These are phyloP conservation scores for Drosera spatulata DNA, from an alignment of 179 eudicot genomes.

Conservation along the genomic window DNA sequence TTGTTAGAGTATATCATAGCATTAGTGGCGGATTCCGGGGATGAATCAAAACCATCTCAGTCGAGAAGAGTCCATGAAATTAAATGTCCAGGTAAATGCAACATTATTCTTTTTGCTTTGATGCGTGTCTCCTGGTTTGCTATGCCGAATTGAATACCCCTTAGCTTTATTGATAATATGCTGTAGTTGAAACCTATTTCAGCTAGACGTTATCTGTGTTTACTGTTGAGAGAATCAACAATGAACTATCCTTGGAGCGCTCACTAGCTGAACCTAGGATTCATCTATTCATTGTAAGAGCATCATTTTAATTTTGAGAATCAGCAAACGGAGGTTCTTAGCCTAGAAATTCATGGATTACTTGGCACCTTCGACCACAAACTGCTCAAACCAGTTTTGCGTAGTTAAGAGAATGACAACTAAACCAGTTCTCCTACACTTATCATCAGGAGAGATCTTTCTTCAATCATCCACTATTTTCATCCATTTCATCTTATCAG, in stretches of 20 bases:
- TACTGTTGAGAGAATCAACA: background rate
- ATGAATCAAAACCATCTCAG: constrained; percentile 43
- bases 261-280: background rate
- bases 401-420: too few species aligned
- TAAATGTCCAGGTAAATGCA: constrained; percentile 66
- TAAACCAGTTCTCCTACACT: too few species aligned
- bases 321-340: too few species aligned
- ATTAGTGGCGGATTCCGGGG: constrained; percentile 48
- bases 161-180: background rate
- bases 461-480: too few species aligned
- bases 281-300: background rate
- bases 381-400: too few species aligned
- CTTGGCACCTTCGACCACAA: too few species aligned
- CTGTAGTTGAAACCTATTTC: background rate
- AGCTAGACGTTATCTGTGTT: background rate
- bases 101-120: background rate
- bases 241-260: background rate
- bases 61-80: constrained; percentile 50
- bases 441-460: too few species aligned
- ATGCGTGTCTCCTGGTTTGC: background rate
- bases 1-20: constrained; percentile 62
- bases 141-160: background rate
- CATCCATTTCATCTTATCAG: too few species aligned
- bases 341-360: too few species aligned
- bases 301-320: background rate